These are phyloP conservation scores for Trichoderma endophyticum DNA, from an alignment of 2,329 filamentous ascomycete species.

Conservation along the genomic window DNA sequence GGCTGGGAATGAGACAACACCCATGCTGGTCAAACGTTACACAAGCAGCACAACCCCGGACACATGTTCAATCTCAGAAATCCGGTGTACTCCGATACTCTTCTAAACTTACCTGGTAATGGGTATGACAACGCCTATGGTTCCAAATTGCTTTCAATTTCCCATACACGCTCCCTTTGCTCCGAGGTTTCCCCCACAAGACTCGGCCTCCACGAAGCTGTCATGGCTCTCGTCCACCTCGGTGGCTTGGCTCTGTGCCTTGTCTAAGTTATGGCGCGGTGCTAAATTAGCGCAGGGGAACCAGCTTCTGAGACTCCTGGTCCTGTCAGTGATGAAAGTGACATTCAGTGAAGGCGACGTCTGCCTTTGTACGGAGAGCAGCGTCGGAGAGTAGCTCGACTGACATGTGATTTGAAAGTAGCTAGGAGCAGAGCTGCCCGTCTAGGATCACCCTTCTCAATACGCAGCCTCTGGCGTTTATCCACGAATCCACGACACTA, in stretches of 20 bases:
- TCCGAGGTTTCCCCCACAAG: conserved; percentile 42
- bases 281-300: conserved; percentile 57
- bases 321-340: conserved; percentile 52
- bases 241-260: conserved; percentile 36
- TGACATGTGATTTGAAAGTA: not conserved
- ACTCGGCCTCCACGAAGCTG: conserved; percentile 31
- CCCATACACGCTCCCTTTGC: not conserved
- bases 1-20: not conserved
- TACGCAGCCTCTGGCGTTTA: not conserved
- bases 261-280: conserved; percentile 52
- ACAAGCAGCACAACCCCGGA: conserved; percentile 44
- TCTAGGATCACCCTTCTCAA: not conserved
- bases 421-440: not conserved
- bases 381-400: not conserved
- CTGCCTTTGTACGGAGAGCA: not conserved
- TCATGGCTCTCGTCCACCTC: conserved; percentile 35
- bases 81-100: conserved; percentile 39
- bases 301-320: conserved; percentile 59
- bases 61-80: conserved; percentile 43
- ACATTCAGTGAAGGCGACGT: conserved; percentile 20
- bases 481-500: not conserved
- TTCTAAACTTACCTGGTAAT: conserved; percentile 50
- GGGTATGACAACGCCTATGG: conserved; percentile 39
- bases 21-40: conserved; percentile 20
- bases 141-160: not conserved